Conservation (phyloP, 2,329 filamentous ascomycete genomes). For the Trematosphaeria pertusa region DNA sequence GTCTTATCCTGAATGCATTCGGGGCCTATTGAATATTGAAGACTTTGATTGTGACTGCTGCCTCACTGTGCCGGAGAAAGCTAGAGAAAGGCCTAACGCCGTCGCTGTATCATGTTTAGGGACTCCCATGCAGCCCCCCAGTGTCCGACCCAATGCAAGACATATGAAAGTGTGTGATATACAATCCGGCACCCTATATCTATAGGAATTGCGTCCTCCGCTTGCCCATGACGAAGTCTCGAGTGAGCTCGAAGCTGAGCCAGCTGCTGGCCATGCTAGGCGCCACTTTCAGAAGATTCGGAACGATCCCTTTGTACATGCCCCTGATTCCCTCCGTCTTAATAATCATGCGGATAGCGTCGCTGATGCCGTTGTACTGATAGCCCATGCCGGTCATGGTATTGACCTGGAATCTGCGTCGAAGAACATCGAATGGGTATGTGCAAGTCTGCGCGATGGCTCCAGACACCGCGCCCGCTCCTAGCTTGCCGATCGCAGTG, state of each 20-base stretch:
- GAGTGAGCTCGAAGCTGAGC: slow-evolving; percentile 93
- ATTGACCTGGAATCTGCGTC: slow-evolving; percentile 96
- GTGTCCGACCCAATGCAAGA: slow-evolving; percentile 5
- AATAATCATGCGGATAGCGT: slow-evolving; percentile 83
- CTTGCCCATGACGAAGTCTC: slow-evolving; percentile 76
- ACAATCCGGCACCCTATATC: slow-evolving; percentile 3
- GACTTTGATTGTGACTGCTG: too few species aligned
- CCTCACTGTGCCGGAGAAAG: too few species aligned
- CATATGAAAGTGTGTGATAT: slow-evolving; percentile 1
- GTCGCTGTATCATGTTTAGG: slow-evolving; percentile 5
- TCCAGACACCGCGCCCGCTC: slow-evolving; percentile 91
- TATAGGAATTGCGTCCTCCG: slow-evolving; percentile 41
- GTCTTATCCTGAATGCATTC: too few species aligned
- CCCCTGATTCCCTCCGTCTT: slow-evolving; percentile 82
- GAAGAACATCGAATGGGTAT: slow-evolving; percentile 95
- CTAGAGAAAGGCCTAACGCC: slow-evolving; percentile 12
- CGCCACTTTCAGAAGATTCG: slow-evolving; percentile 94
- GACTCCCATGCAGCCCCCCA: slow-evolving; percentile 5
- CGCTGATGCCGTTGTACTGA: slow-evolving; percentile 85
- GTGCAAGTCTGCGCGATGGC: slow-evolving; percentile 97
- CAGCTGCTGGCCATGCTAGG: slow-evolving; percentile 99
- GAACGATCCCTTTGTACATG: slow-evolving; percentile 94
- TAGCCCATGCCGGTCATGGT: slow-evolving; percentile 99
- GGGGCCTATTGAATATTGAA: too few species aligned
- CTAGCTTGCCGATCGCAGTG: slow-evolving; percentile 77